Evolutionary conservation across 1,139 yeast species (phyloP), one percentile per base, ranked within the genome.

Genomic region (Lodderomyces metapsilosis): DNA sequence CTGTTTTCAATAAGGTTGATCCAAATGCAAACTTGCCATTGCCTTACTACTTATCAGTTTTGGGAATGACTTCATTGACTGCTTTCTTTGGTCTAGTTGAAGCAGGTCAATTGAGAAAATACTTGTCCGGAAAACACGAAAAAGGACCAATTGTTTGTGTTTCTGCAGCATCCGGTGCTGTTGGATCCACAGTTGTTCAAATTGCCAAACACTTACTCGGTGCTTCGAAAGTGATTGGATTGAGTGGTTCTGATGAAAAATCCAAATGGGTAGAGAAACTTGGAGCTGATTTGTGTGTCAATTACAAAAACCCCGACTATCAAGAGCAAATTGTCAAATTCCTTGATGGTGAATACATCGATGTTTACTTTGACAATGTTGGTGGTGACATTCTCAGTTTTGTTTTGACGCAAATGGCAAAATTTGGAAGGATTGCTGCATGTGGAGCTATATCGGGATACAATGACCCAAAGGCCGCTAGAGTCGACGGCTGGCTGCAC

Each of bases 151-250:
- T 68, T 7, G 73, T 78, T 40, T 57, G 80, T 37, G 68, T 82
- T 27, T 76, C 84, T 18, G 88, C 86, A 43, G 88, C 88, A 17
- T 76, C 85, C 6, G 75, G 88, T 46, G 87, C 86, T 21, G 82
- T 83, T 32, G 88, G 88, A 23, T 69, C 80, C 12, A 59, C 73
- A 42, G 80, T 69, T 27, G 76, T 80, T 33, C 87, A 81, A 58
- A 54, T 81, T 21, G 82, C 87, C 38, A 68, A 79, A 47, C 64
- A 74, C 41, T 55, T 77, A n/a, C 65, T 74, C 52, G 76, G 76
- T 37, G 82, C 82, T 30, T 61, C 68, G 38, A 75, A 69, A 49
- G 84, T 83, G 25, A 69, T 82, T 56, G 88, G 84, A 40, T 71
- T 81, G 51, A 80, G 87, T 17, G 86, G 88, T 44, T 74, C 82